Conservation (phyloP, 1,139 yeast genomes). For the Debaryomyces udenii region DNA sequence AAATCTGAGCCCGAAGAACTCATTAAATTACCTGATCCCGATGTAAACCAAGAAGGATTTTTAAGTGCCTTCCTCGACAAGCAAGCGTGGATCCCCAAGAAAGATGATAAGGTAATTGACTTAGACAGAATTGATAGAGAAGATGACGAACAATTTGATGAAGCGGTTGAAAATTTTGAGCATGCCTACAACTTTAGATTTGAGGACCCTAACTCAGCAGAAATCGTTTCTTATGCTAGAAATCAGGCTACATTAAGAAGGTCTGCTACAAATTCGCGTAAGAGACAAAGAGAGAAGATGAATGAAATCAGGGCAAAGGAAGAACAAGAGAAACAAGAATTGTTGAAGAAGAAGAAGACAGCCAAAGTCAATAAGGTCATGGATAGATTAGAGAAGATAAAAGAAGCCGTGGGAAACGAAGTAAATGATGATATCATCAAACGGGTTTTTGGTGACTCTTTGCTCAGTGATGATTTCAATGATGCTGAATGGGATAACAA, state of each 20-base stretch:
- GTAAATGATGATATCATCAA: slow-evolving; percentile 63
- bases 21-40: slow-evolving; percentile 67
- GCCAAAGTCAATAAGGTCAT: slow-evolving; percentile 76
- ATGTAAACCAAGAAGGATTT: slow-evolving; percentile 64
- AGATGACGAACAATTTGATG: slow-evolving; percentile 87
- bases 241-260: slow-evolving; percentile 91
- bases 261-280: slow-evolving; percentile 71
- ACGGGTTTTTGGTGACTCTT: slow-evolving; percentile 68
- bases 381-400: slow-evolving; percentile 74
- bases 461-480: slow-evolving; percentile 86
- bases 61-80: slow-evolving; percentile 69
- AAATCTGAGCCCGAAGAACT: slow-evolving; percentile 15
- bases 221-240: slow-evolving; percentile 96
- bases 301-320: slow-evolving; percentile 56
- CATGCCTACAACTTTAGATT: slow-evolving; percentile 91
- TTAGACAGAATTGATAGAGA: slow-evolving; percentile 60
- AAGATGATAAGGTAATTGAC: slow-evolving; percentile 55
- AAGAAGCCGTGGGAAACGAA: slow-evolving; percentile 82
- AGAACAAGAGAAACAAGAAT: slow-evolving; percentile 59
- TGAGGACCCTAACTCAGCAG: slow-evolving; percentile 90
- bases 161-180: slow-evolving; percentile 89
- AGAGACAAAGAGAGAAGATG: slow-evolving; percentile 77
- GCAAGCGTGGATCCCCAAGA: slow-evolving; percentile 87
- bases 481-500: slow-evolving; percentile 90
- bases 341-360: slow-evolving; percentile 71